Conservation (phyloP, 768 basidiomycete genomes). For the Cystobasidium tubakii region DNA sequence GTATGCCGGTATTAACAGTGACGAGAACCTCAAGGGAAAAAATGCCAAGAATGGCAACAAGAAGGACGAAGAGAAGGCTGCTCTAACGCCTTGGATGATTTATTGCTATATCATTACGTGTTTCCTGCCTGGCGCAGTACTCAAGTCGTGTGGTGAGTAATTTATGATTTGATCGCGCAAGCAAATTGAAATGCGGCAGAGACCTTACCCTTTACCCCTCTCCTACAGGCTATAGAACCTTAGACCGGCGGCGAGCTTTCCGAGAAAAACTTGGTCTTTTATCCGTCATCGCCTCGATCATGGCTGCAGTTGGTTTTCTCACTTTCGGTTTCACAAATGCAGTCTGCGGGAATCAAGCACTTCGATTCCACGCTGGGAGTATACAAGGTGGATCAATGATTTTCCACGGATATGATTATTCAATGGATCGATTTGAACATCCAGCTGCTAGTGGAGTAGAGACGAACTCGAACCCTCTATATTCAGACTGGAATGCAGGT, state of each 20-base stretch:
- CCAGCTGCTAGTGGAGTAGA: constrained; percentile 69
- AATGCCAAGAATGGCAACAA: constrained; percentile 47
- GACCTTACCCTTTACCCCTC: not conserved
- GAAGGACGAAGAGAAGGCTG: constrained; percentile 72
- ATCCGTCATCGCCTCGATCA: constrained; percentile 67
- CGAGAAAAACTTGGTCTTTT: constrained; percentile 95
- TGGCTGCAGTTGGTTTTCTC: constrained; percentile 92
- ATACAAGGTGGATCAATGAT: constrained; percentile 75
- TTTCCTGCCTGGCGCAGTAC: constrained; percentile 70
- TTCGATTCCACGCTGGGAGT: constrained; percentile 71
- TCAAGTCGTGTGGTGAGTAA: constrained; percentile 69
- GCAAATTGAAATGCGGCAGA: too few relatives aligned
- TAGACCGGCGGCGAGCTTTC: constrained; percentile 94
- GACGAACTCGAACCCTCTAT: constrained; percentile 75
- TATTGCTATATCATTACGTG: constrained; percentile 82
- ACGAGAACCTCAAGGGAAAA: constrained; percentile 48
- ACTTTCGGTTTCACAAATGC: constrained; percentile 95
- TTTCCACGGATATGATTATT: constrained; percentile 91
- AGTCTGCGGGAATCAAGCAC: constrained; percentile 82
- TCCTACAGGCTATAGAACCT: constrained; percentile 68
- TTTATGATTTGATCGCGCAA: not conserved
- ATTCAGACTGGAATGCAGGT: constrained; percentile 69
- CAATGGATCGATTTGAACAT: constrained; percentile 79
- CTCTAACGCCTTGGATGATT: constrained; percentile 89
- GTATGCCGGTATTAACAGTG: constrained; percentile 51